phyloP scores from a whole-genome alignment of 257 asterid species.

The Solanum phureja region DNA sequence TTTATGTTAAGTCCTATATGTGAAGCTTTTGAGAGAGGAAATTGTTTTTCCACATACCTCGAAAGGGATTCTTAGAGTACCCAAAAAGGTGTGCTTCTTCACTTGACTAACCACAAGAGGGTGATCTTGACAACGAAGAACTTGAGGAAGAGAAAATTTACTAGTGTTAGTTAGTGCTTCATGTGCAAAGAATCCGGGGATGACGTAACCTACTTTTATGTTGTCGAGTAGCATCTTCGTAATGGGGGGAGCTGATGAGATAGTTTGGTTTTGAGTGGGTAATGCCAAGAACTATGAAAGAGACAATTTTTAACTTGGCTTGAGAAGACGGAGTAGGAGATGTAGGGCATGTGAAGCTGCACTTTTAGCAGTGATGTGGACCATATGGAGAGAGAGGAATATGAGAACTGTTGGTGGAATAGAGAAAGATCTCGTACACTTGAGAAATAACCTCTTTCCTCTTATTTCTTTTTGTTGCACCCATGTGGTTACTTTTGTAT shows the following conservation, averaged over 20 bases:
- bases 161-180: neutral
- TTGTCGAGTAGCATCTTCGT: neutral
- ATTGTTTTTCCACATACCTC: neutral
- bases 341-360: neutral
- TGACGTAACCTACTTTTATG: neutral
- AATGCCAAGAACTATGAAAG: neutral
- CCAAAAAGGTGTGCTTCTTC: neutral
- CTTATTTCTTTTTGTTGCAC: neutral
- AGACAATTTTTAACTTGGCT: neutral
- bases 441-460: neutral
- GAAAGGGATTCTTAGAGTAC: neutral
- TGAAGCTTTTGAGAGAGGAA: neutral
- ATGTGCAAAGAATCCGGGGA: neutral
- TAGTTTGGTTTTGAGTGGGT: neutral
- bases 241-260: neutral
- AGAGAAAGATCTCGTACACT: neutral
- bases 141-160: neutral
- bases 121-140: neutral
- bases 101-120: neutral
- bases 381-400: neutral
- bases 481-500: neutral
- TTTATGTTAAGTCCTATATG: neutral
- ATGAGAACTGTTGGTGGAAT: neutral
- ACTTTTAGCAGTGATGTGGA: neutral
- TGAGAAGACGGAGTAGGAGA: neutral